phyloP scores from a whole-genome alignment of 1,139 yeast species.

The Sugiyamaella xylanicola region DNA sequence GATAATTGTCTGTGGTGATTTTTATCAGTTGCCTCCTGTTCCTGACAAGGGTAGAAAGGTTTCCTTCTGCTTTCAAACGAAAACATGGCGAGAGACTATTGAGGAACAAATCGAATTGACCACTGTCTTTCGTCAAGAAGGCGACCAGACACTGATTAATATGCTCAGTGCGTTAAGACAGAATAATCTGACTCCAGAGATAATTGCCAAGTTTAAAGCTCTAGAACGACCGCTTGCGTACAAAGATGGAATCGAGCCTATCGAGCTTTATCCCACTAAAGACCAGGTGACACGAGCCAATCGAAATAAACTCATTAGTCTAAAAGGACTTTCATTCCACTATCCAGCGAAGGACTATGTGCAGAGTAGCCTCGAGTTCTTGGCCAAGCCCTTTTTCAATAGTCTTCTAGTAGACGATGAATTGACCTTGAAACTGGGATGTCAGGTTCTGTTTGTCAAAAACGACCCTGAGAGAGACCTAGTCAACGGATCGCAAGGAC shows the following conservation, averaged over 20 bases:
- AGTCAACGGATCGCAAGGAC: conserved; percentile 55
- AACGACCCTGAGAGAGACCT: conserved; percentile 48
- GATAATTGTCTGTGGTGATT: conserved; percentile 76
- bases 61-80: conserved; percentile 76
- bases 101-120: conserved; percentile 61
- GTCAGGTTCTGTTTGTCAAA: conserved; percentile 60
- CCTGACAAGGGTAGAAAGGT: conserved; percentile 10
- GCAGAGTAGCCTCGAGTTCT: conserved; percentile 2
- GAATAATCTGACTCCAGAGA: conserved; percentile 57
- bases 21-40: conserved; percentile 89
- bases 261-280: conserved; percentile 76
- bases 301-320: conserved; percentile 50
- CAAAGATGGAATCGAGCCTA: conserved; percentile 76
- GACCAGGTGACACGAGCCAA: conserved; percentile 76
- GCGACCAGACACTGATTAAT: conserved; percentile 68
- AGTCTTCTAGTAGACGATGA: conserved; percentile 52
- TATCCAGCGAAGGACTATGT: conserved; percentile 36
- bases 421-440: conserved; percentile 55
- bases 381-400: conserved; percentile 38
- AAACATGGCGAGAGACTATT: conserved; percentile 55
- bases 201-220: conserved; percentile 49
- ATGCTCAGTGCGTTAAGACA: conserved; percentile 75
- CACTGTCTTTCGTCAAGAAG: conserved; percentile 89
- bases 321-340: conserved; percentile 46
- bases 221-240: conserved; percentile 60